Conservation (phyloP, 768 basidiomycete genomes). For the Rhodotorula toruloides region DNA sequence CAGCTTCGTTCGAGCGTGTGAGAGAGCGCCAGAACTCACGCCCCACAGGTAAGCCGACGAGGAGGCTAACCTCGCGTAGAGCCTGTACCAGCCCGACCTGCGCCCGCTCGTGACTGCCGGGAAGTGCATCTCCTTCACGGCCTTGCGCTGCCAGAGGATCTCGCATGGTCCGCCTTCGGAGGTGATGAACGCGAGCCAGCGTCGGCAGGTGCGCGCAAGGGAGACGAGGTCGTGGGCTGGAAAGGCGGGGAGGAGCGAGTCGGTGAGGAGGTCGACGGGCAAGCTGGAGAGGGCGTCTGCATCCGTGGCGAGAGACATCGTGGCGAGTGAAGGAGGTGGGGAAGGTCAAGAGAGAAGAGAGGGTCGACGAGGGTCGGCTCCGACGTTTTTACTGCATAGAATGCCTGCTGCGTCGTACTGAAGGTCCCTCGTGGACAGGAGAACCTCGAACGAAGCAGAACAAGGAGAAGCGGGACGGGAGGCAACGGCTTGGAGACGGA, state of each 20-base stretch:
- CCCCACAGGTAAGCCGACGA: constrained; percentile 43
- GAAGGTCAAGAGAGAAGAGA: neutral
- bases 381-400: neutral
- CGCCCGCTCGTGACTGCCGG: constrained; percentile 66
- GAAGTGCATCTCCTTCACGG: constrained; percentile 71
- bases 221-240: constrained; percentile 56
- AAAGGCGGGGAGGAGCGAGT: constrained; percentile 57
- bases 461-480: too few species aligned
- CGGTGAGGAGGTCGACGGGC: constrained; percentile 71
- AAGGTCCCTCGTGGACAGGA: too few species aligned
- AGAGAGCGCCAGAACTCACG: neutral
- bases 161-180: constrained; percentile 57
- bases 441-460: too few species aligned
- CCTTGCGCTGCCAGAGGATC: constrained; percentile 69
- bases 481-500: too few species aligned
- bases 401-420: neutral
- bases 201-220: constrained; percentile 61
- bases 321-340: too few species aligned
- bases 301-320: too few species aligned
- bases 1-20: constrained; percentile 16
- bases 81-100: constrained; percentile 68
- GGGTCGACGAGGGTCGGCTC: neutral
- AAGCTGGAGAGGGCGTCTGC: constrained; percentile 52
- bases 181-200: constrained; percentile 51
- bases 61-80: constrained; percentile 60